Base-by-base conservation (phyloP, 768 basidiomycete genomes). In the Phanerodontia chrysosporium region DNA sequence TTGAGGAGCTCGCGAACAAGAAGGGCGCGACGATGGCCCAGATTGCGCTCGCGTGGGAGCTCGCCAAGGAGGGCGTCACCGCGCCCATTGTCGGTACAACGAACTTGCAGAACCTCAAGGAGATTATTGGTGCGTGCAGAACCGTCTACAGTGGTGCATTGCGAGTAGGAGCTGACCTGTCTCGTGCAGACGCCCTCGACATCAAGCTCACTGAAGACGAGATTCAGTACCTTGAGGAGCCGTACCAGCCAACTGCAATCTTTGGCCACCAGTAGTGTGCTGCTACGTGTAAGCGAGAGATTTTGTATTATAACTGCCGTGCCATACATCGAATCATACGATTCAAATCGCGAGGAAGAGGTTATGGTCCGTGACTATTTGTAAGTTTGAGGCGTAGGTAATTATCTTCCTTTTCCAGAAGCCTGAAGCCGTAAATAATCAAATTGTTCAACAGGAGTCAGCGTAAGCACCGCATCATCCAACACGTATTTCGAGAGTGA, bases 121-220 rank as follows among this genome's bases (percentile, higher is more conserved):
- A 80, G 39, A 65, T 77, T 22, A 65, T 76, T 51, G 73, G 71
- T 67, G 32, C 60, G 63, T 39, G 45, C 13, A 21, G n/a, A 46
- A 55, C n/a, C 16, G 36, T 18, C 21, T 8, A 27, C 18, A 18
- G 16, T 48, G 9, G 46, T 32, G 3, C 35, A 22, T 30, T 22
- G n/a, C 10, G 24, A 18, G 51, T 8, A n/a, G 21, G 22, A 18
- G 48, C 36, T n/a, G 24, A 48, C 12, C 5, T 2, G 13, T 5
- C 44, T n/a, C 21, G 35, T 27, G 14, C 54, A 78, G 78, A 69
- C 14, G 81, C 72, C 10, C 72, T 80, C 12, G 63, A 83, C 51
- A 60, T 85, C 30, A 73, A 75, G 51, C 74, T 88, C 45, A 78
- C 78, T 0, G 72, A 75, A 1, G 84, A 86, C 21, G 86, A 89